A percentile compares a stretch with the other conserved stretches of the same genome.
Conservation (phyloP, 2,329 filamentous ascomycete genomes). For the Myriosclerotinia scirpicola region DNA sequence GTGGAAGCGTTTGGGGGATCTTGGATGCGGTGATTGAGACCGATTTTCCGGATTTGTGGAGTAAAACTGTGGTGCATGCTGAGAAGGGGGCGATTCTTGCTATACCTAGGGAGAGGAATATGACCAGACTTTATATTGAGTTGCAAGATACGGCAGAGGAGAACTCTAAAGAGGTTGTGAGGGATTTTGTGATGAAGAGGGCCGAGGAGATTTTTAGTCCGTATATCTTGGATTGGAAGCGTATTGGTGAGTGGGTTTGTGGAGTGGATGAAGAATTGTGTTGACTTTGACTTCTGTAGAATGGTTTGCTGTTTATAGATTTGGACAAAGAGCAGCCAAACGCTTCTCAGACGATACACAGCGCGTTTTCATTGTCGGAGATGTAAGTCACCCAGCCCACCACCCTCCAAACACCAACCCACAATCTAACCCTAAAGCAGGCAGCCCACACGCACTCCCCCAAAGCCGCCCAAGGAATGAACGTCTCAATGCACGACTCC, state of each 20-base stretch:
- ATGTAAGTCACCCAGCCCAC: slow-evolving; percentile 40
- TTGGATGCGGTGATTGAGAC: slow-evolving; percentile 47
- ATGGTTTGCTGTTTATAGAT: slow-evolving; percentile 61
- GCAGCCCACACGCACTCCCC: slow-evolving; percentile 61
- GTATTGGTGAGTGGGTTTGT: slow-evolving; percentile 67
- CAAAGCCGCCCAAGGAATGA: slow-evolving; percentile 63
- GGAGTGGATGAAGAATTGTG: neutral
- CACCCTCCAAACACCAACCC: slow-evolving; percentile 36
- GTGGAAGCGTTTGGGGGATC: slow-evolving; percentile 58
- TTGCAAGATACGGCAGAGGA: slow-evolving; percentile 51
- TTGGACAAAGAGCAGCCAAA: slow-evolving; percentile 60
- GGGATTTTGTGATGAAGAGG: slow-evolving; percentile 70
- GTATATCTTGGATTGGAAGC: slow-evolving; percentile 60
- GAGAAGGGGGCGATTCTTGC: slow-evolving; percentile 58
- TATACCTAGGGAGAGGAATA: slow-evolving; percentile 59
- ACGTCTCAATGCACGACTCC: slow-evolving; percentile 58
- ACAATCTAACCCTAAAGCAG: slow-evolving; percentile 14
- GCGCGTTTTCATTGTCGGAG: slow-evolving; percentile 58
- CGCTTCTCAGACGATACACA: slow-evolving; percentile 51
- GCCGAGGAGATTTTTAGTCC: slow-evolving; percentile 61
- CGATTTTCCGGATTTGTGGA: slow-evolving; percentile 61
- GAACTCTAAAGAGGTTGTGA: slow-evolving; percentile 45
- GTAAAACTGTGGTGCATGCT: slow-evolving; percentile 56
- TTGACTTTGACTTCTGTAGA: slow-evolving; percentile 67
- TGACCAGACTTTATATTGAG: slow-evolving; percentile 65